Conservation (phyloP, 345 rosid species). For the Excoecaria cochinchinensis region DNA sequence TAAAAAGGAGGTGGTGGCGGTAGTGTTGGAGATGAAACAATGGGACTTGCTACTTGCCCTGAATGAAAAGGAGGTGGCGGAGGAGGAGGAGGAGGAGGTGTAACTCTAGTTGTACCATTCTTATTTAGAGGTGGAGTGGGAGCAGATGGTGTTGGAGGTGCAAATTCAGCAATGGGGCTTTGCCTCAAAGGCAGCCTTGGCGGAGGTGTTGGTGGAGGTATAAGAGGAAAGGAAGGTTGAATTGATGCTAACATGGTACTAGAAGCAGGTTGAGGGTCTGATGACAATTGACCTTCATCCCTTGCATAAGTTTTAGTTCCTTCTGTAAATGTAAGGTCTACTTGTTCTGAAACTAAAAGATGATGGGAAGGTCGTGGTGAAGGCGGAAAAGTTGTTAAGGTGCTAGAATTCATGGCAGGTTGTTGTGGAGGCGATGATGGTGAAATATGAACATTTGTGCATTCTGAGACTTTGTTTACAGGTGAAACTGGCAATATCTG, state of each 20-base stretch:
- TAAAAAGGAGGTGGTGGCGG: background rate
- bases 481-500: slow-evolving; percentile 10
- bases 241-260: background rate
- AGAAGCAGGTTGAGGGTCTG: background rate
- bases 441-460: slow-evolving; percentile 26
- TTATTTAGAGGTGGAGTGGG: slow-evolving; percentile 29
- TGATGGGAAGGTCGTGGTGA: slow-evolving; percentile 22
- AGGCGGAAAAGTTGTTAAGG: slow-evolving; percentile 27
- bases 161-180: background rate
- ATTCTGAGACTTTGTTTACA: slow-evolving; percentile 25
- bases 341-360: slow-evolving; percentile 17
- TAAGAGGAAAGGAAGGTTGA: slow-evolving; percentile 20
- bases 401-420: slow-evolving; percentile 22
- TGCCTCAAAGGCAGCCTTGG: slow-evolving; percentile 11
- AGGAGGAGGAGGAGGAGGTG: slow-evolving; percentile 35
- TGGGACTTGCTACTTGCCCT: too few species aligned
- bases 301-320: slow-evolving; percentile 17
- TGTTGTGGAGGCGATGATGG: slow-evolving; percentile 32
- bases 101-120: slow-evolving; percentile 19
- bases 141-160: slow-evolving; percentile 2
- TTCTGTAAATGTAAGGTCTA: slow-evolving; percentile 13
- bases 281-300: slow-evolving; percentile 14
- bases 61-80: background rate
- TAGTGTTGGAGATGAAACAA: background rate
- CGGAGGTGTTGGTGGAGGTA: slow-evolving; percentile 11